These are phyloP conservation scores for Ambrosia hybrid DNA, from an alignment of 140 eudicot genomes.

Conservation along the genomic window DNA sequence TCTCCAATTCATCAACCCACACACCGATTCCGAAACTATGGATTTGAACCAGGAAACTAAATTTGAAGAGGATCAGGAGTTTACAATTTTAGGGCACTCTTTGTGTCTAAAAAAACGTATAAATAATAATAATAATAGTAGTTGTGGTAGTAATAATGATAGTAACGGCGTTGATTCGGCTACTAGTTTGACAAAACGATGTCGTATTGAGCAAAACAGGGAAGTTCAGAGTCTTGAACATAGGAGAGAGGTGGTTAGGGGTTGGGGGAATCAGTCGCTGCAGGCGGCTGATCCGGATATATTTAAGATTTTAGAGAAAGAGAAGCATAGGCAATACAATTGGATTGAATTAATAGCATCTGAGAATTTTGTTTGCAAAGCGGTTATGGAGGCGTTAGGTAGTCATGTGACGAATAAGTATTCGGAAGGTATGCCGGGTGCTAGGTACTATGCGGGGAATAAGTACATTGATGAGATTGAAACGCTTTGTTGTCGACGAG, in stretches of 20 bases:
- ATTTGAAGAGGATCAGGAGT: constrained; percentile 48
- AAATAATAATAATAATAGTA: constrained; percentile 37
- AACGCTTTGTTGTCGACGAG: constrained; percentile 71
- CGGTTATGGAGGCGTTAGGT: constrained; percentile 95
- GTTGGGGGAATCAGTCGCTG: constrained; percentile 79
- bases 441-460: constrained; percentile 85
- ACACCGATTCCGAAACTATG: constrained; percentile 27
- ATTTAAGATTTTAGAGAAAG: constrained; percentile 73
- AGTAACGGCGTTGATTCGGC: constrained; percentile 25
- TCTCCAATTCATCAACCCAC: constrained; percentile 71
- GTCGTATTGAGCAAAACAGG: constrained; percentile 7
- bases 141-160: constrained; percentile 21
- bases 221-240: constrained; percentile 39
- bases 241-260: constrained; percentile 52
- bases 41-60: constrained; percentile 32
- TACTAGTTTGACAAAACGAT: constrained; percentile 36
- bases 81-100: constrained; percentile 78
- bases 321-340: constrained; percentile 72
- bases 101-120: constrained; percentile 69
- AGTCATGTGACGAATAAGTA: constrained; percentile 84
- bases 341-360: constrained; percentile 94
- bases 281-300: constrained; percentile 76
- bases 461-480: constrained; percentile 89
- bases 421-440: constrained; percentile 94
- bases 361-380: constrained; percentile 82